phyloP scores from a whole-genome alignment of 73 alveolate genomes.

The Durusdinium trenchii region DNA sequence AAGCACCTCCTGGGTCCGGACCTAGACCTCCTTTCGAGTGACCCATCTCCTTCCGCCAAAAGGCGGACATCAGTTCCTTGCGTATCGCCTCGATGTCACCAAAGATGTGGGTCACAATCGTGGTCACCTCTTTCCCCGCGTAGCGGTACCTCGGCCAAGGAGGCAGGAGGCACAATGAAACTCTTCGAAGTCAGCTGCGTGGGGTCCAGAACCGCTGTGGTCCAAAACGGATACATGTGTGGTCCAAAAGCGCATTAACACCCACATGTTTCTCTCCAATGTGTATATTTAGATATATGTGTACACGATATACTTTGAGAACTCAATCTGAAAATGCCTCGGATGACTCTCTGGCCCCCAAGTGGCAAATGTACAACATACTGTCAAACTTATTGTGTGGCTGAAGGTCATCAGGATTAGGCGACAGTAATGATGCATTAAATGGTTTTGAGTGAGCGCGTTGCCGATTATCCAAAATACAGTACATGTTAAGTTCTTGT shows the following conservation, averaged over 20 bases:
- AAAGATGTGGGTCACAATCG: constrained; percentile 47
- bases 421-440: no score
- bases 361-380: no score
- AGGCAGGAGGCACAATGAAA: background rate
- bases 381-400: no score
- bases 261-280: background rate
- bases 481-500: no score
- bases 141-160: constrained; percentile 31
- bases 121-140: constrained; percentile 45
- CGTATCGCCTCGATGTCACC: constrained; percentile 69
- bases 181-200: background rate
- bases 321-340: background rate
- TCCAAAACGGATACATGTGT: background rate
- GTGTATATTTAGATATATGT: no score
- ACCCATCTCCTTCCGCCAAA: background rate
- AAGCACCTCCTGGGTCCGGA: background rate
- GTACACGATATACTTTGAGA: background rate
- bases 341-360: no score
- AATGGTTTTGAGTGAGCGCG: no score
- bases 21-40: background rate
- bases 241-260: background rate
- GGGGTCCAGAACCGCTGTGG: background rate
- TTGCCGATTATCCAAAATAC: no score
- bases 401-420: no score
- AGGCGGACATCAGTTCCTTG: constrained; percentile 78